Base-by-base conservation (phyloP, 139 green algal species). In the Marvania coccoides region DNA sequence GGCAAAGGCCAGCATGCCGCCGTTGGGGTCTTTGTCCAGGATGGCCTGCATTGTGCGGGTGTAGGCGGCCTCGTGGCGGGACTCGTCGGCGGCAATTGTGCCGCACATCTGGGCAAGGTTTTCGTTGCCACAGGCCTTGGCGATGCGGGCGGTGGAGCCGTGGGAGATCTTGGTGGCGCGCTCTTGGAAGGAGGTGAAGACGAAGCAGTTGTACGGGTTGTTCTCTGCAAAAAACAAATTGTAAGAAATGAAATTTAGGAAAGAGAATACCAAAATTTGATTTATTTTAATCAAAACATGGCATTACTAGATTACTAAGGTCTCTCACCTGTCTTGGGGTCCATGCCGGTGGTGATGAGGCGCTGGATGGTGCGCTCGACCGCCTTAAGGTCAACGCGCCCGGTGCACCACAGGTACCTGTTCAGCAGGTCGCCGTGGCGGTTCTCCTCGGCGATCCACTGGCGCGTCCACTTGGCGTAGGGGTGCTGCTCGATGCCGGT, bases 381-480 rank as follows among this genome's bases (percentile, higher is more conserved):
- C 13, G 70, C 58, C 61, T 71, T 51, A 39, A 68, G 58, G 78
- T 88, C 83, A 7, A 88, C 73, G 9, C 76, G 73, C 35, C 81
- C 81, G 35, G 63, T 69, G 6, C 73, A 39, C 47, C 72, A 83
- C 69, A 72, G 88, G 78, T 97, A 98, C 75, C 93, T 95, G 86
- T 98, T 98, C 83, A 99, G 88, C 40, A 96, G 65, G 69, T 99
- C 95, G 4, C 95, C 95, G 67, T 99, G 95, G 30, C 95, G 75
- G 81, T 99, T 99, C 86, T 99, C 95, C 81, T 99, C 95, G 1
- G 92, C 91, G n/a, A 90, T 93, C 90, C 90, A 96, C 48, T 83
- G 73, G 29, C 90, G 76, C 1, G 86, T 96, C 79, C 79, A 90
- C 40, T 67, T 75, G 61, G 72, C 94, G 91, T 92, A 99, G 26